Evolutionary conservation across 495 filamentous ascomycete species (phyloP), one percentile per base, ranked within the genome.

Genomic region (Cenococcum geophilum): DNA sequence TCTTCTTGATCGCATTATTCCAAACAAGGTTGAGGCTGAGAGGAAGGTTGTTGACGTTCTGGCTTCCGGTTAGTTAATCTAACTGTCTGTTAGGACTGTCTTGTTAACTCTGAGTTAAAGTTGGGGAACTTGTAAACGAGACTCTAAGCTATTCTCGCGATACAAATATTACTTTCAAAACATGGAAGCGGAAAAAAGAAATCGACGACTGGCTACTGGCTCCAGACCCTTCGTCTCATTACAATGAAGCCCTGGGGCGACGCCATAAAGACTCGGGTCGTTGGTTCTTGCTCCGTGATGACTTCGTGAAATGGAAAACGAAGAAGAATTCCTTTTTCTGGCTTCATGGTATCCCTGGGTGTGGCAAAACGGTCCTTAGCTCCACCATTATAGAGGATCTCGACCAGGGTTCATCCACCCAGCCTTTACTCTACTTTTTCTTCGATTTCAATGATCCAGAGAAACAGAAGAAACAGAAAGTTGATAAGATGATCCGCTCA

Each of bases 381-480:
- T 72, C 76, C 5, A 71, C 69, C 34, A 68, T 78, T 0, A 62
- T 78, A 8, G 57, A 76, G 6, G 11, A 75, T n/a, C 64, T 76
- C n/a, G n/a, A 5, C 1, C 5, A 40, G 0, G 53, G 50, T 0
- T 57, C 8, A 1, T 71, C n/a, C n/a, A n/a, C n/a, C 68, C 55
- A 10, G 6, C 11, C 75, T 0, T 80, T 75, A 60, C 35, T 79
- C 0, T 82, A 81, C 53, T 79, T 70, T 64, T 72, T 76, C 23
- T 77, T 73, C 57, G 49, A 60, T 37, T 60, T 60, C 20, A 60
- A 40, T 50, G 48, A 60, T 43, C 12, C 25, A 4, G 45, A 22
- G 3, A 60, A 54, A 50, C 58, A n/a, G n/a, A n/a, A n/a, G n/a
- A n/a, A n/a, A n/a, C n/a, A n/a, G n/a, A n/a, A n/a, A n/a, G n/a